Evolutionary conservation across 495 filamentous ascomycete genomes (phyloP), one percentile per base, ranked within the genome.

Genomic region (Penicillium silybi): DNA sequence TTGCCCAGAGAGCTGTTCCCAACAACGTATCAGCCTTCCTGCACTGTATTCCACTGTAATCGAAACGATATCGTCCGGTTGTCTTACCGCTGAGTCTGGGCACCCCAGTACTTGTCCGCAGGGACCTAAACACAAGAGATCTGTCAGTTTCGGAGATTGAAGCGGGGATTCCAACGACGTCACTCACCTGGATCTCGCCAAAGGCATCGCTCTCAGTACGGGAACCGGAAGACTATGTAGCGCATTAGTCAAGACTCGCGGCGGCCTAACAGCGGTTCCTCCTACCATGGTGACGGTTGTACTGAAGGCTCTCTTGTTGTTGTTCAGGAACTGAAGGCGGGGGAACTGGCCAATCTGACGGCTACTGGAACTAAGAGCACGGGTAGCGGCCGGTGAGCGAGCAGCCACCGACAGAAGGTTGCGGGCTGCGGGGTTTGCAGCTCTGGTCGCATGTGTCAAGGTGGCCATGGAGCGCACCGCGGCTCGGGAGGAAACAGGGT

Each of bases 51-150:
- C n/a, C 26, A 22, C 32, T 13, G 29, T 4, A 13, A 13, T 27
- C 43, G 18, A 17, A 8, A 27, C 53, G 29, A 48, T 45, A 41
- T 49, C 41, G 38, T 41, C 34, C 17, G 46, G 41, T 52, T 54
- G 54, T 49, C 78, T 66, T 80, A 82, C 72, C 93, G 85, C 81
- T 98, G 88, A 53, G 93, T 98, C 76, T 98, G 93, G 43, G 93
- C 93, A 66, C 93, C 93, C 93, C 95, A 98, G 81, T 98, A 98
- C 79, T 88, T 95, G 85, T 93, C 90, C 46, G 83, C 80, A 38
- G 88, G 81, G 52, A 98, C 95, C 77, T 90, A 77, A 23, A 44
- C 38, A 45, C 20, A 50, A 29, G 46, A 52, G 16, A 43, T 19
- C 22, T 41, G 40, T 72, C 50, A 69, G 63, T 47, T 51, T 16